Evolutionary conservation across 768 basidiomycete species (phyloP), one percentile per base, ranked within the genome.

Genomic region (Clathrus columnatus): DNA sequence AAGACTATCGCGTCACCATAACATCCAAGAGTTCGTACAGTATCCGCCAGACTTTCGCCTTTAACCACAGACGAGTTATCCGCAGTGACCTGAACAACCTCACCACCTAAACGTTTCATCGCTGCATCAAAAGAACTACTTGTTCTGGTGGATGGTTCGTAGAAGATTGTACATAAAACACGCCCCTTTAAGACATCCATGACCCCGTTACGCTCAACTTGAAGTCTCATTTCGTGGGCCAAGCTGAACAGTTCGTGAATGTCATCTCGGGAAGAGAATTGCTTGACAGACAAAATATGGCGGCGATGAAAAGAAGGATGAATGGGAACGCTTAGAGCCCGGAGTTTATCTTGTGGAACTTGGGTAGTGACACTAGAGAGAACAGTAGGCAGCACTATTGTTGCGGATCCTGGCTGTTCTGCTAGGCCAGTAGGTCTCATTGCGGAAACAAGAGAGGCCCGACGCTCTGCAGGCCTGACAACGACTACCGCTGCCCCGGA

Each of bases 41-140:
- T 98, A 67, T 98, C 96, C 18, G 90, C 82, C 42, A 99, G 72
- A 0, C 82, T 85, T 73, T 99, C 96, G 32, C 96, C 96, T 72
- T 98, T 99, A 61, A 78, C 75, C 44, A 96, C 91, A 0, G 92
- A 96, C 3, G 93, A 94, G 1, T 78, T 76, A 51, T 91, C 89
- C 2, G 81, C 80, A 42, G 79, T 79, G 54, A 97, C 79, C 54
- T 86, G 79, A n/a, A 96, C 84, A 36, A 97, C 95, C 63, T 94
- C 83, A 18, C 96, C 96, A 24, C 96, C 96, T 63, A 92, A 92
- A 49, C 96, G 83, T 69, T 96, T 95, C 96, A 98, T 99, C 10
- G 96, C 96, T 2, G 95, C 87, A 66, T 99, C 95, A 64, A 99
- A 99, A 7, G 95, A 97, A 4, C 87, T 79, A 59, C 90, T 92